These are phyloP conservation scores for Solanum tarapatanum DNA, from an alignment of 257 asterid species.

Conservation along the genomic window DNA sequence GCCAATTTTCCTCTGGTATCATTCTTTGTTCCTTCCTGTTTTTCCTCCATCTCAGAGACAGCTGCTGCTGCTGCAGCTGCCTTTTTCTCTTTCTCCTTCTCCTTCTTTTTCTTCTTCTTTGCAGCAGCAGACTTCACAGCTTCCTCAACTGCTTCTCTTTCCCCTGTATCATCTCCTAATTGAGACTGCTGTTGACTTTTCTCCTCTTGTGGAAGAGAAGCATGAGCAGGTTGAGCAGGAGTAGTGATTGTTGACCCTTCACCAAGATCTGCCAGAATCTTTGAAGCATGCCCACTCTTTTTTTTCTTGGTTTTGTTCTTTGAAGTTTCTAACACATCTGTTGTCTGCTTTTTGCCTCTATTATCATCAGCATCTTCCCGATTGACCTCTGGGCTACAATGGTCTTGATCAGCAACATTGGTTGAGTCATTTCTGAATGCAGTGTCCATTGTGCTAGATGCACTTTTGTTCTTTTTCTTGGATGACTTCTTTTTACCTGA, in stretches of 20 bases:
- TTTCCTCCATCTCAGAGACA: slow-evolving; percentile 42
- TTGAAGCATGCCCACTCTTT: slow-evolving; percentile 50
- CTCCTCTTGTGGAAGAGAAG: not conserved
- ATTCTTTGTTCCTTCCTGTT: slow-evolving; percentile 37
- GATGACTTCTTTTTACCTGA: slow-evolving; percentile 85
- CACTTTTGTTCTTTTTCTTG: slow-evolving; percentile 46
- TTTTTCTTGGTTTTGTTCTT: slow-evolving; percentile 83
- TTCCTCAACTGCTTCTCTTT: not conserved
- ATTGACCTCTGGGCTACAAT: not conserved
- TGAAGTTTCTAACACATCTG: slow-evolving; percentile 32
- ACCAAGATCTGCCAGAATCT: slow-evolving; percentile 68
- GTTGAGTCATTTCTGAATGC: slow-evolving; percentile 16
- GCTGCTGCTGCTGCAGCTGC: slow-evolving; percentile 5
- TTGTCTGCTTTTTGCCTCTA: slow-evolving; percentile 9
- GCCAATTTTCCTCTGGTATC: slow-evolving; percentile 32
- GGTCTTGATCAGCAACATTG: slow-evolving; percentile 11
- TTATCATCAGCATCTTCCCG: not conserved
- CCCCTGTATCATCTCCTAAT: not conserved
- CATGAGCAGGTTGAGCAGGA: not conserved
- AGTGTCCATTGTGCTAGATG: slow-evolving; percentile 17
- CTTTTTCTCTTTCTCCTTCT: slow-evolving; percentile 9
- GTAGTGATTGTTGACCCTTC: slow-evolving; percentile 33
- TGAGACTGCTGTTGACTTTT: not conserved
- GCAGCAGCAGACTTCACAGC: slow-evolving; percentile 4
- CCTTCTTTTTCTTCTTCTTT: slow-evolving; percentile 10